Evolutionary conservation across 78 protist species (phyloP), one percentile per base, ranked within the genome.

Genomic region (Dictyostelium brefeldianum): DNA sequence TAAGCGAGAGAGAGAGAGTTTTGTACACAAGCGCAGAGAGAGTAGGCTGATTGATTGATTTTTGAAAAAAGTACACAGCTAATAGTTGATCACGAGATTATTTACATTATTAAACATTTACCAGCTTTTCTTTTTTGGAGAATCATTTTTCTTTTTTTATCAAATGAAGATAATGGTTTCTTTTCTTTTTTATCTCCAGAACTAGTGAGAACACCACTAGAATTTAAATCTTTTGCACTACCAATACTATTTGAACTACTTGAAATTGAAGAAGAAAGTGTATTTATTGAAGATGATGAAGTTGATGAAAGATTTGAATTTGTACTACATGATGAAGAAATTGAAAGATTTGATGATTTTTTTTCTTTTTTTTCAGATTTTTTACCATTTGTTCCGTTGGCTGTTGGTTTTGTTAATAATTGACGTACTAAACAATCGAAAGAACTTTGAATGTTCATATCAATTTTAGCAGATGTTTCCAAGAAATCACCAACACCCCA

Each of bases 391-490:
- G 75, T 29, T 0, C 50, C 50, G 15, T 67, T 67, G 12, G 17
- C 8, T 4, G 75, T 27, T 31, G 25, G 79, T 73, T 73, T 73
- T 2, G 56, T n/a, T 4, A 47, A 17, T n/a, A 95, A 56, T 56
- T 91, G 93, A 15, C 69, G 57, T 12, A 96, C 96, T 29, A 96
- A 50, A 41, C 62, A 70, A 5, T 85, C 85, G 75, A 96, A 97
- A 41, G 92, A 75, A 14, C 75, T 70, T 22, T 80, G 93, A 27
- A 98, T 96, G 51, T 97, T 96, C 78, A 65, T 89, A 27, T 89
- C 78, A 7, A 77, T 81, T 85, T 91, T 96, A 1, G 97, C 96
- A 0, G 89, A 71, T 18, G 96, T 53, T 92, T 95, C 97, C 17
- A 97, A 1, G 53, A 91, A 95, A 36, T 80, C 78, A 2, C 75